A percentile compares a stretch with the other conserved stretches of the same genome.
phyloP scores from a whole-genome alignment of 2,329 filamentous ascomycete species.

The Colletotrichum salicis region DNA sequence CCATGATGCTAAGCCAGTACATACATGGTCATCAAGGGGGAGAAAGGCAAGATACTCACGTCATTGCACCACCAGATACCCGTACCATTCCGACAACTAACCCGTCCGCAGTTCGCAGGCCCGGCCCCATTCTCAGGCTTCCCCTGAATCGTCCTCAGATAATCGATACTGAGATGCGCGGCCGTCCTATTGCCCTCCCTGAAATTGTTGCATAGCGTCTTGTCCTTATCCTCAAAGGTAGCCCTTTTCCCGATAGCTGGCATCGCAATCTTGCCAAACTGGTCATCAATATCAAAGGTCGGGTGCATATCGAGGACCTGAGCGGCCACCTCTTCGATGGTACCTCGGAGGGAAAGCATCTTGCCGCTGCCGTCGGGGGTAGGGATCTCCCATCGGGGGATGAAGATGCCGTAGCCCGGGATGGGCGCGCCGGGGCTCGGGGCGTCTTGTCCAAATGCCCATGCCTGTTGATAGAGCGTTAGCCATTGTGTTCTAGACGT shows the following conservation, averaged over 20 bases:
- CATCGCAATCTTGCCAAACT: neutral
- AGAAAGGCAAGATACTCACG: neutral
- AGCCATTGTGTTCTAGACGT: neutral
- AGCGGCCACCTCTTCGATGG: conserved; percentile 6
- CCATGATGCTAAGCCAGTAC: neutral
- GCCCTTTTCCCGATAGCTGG: neutral
- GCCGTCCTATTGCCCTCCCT: conserved; percentile 18
- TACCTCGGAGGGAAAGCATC: conserved; percentile 7
- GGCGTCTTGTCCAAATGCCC: neutral
- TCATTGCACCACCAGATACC: conserved; percentile 30
- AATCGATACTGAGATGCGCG: neutral
- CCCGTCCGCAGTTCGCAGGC: conserved; percentile 20
- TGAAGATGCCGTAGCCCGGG: conserved; percentile 3
- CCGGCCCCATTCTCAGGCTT: conserved; percentile 22
- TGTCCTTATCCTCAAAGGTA: neutral
- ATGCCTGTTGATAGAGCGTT: neutral
- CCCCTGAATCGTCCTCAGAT: conserved; percentile 7
- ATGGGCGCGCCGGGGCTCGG: neutral
- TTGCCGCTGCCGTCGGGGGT: conserved; percentile 9
- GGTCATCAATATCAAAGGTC: neutral
- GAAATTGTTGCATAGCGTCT: conserved; percentile 21
- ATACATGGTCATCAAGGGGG: too few relatives aligned
- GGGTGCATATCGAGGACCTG: neutral
- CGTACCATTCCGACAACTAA: conserved; percentile 17
- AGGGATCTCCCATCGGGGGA: conserved; percentile 9